Base-by-base conservation (phyloP, 768 basidiomycete genomes). In the Leccinum subgranulosum region DNA sequence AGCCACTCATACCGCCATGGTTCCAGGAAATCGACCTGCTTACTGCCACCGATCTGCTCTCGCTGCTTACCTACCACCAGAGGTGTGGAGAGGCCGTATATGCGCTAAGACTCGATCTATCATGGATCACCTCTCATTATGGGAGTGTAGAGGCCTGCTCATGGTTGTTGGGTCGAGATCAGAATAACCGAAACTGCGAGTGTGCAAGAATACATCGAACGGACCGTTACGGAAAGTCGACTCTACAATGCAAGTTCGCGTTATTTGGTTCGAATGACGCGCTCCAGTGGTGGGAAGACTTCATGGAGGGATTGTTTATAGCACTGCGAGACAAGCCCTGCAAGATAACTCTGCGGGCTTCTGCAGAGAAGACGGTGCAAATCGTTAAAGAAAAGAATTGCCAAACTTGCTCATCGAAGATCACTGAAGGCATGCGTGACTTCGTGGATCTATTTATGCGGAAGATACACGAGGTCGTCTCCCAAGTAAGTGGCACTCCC, bases 1-100 rank as follows among this genome's bases (percentile, higher is more conserved):
- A 62, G 31, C 64, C 73, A 0, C 56, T 72, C 27, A 54, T 64
- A 10, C 61, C 67, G 0, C 45, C 52, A 2, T 62, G 66, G 54
- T 63, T 64, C 8, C 47, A 66, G 49, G 73, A 71, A 36, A 60
- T 76, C 3, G 62, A 62, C 0, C 21, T 68, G 47, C 62, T 75
- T 33, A 62, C 59, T 7, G 66, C 67, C 6, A 43, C 58, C 3
- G 67, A 65, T 14, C 53, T 74, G 3, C 65, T 71, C 31, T 45
- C 59, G 1, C 49, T 74, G 9, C 54, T 67, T 19, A 60, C 53
- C 12, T 67, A 70, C 31, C 67, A 67, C 28, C 10, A 31, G n/a
- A 19, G 25, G 5, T 70, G 68, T 15, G 48, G 60, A 1, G 49
- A 59, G 1, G 63, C 60, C 7, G 62, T 57, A 4, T 52, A 55